Evolutionary conservation across 306 rosid species (phyloP).

Genomic region (Hippophae rhamnoides): DNA sequence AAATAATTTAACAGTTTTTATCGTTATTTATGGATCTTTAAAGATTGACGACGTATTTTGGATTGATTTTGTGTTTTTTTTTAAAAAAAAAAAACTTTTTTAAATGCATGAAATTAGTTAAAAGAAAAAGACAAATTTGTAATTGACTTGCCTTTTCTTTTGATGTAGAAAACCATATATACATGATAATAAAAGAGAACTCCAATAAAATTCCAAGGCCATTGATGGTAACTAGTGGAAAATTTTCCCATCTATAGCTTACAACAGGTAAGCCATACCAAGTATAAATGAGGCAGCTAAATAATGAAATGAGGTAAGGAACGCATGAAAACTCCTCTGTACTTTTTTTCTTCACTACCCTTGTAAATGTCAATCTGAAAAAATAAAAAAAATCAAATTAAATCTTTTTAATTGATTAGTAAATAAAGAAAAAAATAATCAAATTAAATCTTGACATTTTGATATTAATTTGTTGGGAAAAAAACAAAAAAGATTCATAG

Average conservation of each 20-base stretch:
- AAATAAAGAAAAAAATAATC: too few relatives aligned
- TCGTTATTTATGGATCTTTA: too few relatives aligned
- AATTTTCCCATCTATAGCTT: constrained; percentile 62
- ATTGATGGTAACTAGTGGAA: constrained; percentile 56
- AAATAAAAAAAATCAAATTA: not conserved
- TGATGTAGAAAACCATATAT: constrained; percentile 39
- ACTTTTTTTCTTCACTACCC: constrained; percentile 63
- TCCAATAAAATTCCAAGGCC: constrained; percentile 62
- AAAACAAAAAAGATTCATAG: too few relatives aligned
- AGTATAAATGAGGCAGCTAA: constrained; percentile 57
- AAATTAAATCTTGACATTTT: too few relatives aligned
- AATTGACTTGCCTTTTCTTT: constrained; percentile 38
- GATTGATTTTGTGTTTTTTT: not conserved
- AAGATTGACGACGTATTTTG: not conserved
- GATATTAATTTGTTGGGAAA: too few relatives aligned
- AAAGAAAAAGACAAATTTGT: not conserved
- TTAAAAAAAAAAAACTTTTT: too few relatives aligned
- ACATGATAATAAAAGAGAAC: constrained; percentile 51
- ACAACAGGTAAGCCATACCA: constrained; percentile 77
- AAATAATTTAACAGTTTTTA: too few relatives aligned
- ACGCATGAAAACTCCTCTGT: constrained; percentile 75
- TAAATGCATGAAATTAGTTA: not conserved
- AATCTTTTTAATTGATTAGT: too few relatives aligned
- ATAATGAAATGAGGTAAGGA: constrained; percentile 57
- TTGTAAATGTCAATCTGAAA: constrained; percentile 47